Base-by-base conservation (phyloP, 176 grass and related monocot species). In the Musa beccarii region DNA sequence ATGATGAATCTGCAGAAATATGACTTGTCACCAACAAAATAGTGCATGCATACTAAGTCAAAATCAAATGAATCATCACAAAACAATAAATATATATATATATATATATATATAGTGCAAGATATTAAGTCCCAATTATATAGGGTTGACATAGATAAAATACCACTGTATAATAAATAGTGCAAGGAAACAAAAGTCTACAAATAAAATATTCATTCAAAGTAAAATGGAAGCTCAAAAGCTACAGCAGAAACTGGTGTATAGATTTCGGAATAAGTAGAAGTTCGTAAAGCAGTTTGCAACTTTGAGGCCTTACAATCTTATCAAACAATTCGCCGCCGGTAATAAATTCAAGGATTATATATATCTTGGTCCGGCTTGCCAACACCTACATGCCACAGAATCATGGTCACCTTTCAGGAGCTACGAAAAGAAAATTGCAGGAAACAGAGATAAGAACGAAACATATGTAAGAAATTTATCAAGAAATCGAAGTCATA, bases 281-380 rank as follows among this genome's bases (percentile, higher is more conserved):
- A 6, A 63, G 73, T 63, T 71, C 13, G 34, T 43, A 56, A 77
- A 87, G 75, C 28, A 72, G 53, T 63, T 16, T 24, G n/a, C 75
- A 76, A 82, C 1, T 77, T 67, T 50, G 13, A 22, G 11, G 16
- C 59, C 83, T 91, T 83, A 98, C 95, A 84, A 94, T 94, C 89
- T 94, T 98, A 86, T 98, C 95, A 73, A 98, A 94, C 69, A 98
- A 72, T 87, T 98, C 95, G 72, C 95, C 95, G 2, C 88, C 95
- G 54, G 95, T 98, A 78, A 98, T 94, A 75, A 85, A 98, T 85
- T 98, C 95, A 25, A 98, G 81, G 71, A 98, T 98, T 75, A 98
- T 98, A 85, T 91, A 98, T 78, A 98, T 98, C 88, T 94, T 98
- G 69, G 89, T 89, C 73, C 90, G 86, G 82, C 86, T 98, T 59